Evolutionary conservation across 2,329 filamentous ascomycete genomes (phyloP).

Genomic region (Cytospora paraplurivora): DNA sequence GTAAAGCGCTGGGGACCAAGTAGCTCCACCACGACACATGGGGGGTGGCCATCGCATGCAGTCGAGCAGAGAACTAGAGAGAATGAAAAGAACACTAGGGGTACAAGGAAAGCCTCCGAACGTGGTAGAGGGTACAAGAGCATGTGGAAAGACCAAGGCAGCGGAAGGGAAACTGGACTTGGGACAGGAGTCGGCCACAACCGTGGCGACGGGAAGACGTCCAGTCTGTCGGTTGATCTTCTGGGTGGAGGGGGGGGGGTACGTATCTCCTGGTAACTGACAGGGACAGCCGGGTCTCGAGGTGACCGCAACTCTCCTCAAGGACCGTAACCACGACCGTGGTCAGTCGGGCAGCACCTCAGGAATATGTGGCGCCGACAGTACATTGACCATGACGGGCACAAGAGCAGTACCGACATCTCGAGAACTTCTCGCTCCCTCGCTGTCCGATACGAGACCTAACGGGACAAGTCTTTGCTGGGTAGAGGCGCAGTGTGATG

Average conservation of each 20-base stretch:
- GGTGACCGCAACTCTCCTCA: constrained; percentile 28
- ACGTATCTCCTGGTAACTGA: constrained; percentile 24
- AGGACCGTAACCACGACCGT: constrained; percentile 20
- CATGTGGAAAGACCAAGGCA: constrained; percentile 18
- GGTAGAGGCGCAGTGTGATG: constrained; percentile 41
- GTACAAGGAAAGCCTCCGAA: constrained; percentile 23
- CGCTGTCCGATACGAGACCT: constrained; percentile 29
- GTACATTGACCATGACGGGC: constrained; percentile 25
- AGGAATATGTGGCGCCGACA: constrained; percentile 13
- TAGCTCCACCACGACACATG: constrained; percentile 63
- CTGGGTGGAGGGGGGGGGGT: constrained; percentile 13
- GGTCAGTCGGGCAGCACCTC: constrained; percentile 21
- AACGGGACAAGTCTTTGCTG: constrained; percentile 30
- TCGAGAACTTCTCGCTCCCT: constrained; percentile 24
- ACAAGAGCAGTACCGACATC: constrained; percentile 28
- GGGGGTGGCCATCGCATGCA: constrained; percentile 36
- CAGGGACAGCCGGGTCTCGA: constrained; percentile 26
- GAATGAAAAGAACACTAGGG: constrained; percentile 28
- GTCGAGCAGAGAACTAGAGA: constrained; percentile 26
- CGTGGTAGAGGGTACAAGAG: constrained; percentile 26
- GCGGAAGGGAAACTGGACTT: constrained; percentile 16
- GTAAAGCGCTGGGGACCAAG: constrained; percentile 62
- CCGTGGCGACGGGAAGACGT: constrained; percentile 26
- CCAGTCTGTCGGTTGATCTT: constrained; percentile 21
- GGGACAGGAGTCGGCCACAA: constrained; percentile 20